Evolutionary conservation across 306 rosid genomes (phyloP).

Genomic region (Sechiopsis laciniata): DNA sequence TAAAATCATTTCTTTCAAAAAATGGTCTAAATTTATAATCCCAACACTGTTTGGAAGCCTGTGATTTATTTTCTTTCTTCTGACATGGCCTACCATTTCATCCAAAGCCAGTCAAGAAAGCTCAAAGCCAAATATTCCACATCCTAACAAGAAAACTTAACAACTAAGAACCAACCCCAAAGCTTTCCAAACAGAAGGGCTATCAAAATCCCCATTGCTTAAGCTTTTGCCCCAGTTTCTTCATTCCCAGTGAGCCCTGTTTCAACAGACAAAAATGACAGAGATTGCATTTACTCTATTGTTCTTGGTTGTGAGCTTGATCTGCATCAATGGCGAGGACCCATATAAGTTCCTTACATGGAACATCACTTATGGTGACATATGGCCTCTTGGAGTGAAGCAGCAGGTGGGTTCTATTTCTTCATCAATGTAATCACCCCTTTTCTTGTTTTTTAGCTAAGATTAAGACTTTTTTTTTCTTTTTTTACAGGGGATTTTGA

Average conservation of each 20-base stretch:
- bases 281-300: constrained; percentile 18
- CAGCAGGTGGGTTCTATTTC: constrained; percentile 58
- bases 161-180: background rate
- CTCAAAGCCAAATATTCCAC: constrained; percentile 3
- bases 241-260: background rate
- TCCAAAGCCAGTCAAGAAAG: constrained; percentile 13
- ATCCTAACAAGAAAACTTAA: background rate
- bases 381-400: constrained; percentile 76
- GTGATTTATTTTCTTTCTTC: background rate
- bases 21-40: too few relatives aligned
- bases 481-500: constrained; percentile 61
- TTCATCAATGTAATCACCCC: background rate
- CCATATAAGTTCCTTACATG: constrained; percentile 70
- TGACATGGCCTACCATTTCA: background rate
- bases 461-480: background rate
- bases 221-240: background rate
- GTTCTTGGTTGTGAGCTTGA: constrained; percentile 40
- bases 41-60: constrained; percentile 9
- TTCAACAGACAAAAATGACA: constrained; percentile 7
- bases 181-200: background rate
- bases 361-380: constrained; percentile 83
- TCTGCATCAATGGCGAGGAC: constrained; percentile 51
- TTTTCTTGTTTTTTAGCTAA: background rate
- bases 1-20: too few relatives aligned
- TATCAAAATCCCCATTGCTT: background rate